A percentile compares a stretch with the other conserved stretches of the same genome.
phyloP scores from a whole-genome alignment of 805 yeast species.

The Sugiyamaella americana region DNA sequence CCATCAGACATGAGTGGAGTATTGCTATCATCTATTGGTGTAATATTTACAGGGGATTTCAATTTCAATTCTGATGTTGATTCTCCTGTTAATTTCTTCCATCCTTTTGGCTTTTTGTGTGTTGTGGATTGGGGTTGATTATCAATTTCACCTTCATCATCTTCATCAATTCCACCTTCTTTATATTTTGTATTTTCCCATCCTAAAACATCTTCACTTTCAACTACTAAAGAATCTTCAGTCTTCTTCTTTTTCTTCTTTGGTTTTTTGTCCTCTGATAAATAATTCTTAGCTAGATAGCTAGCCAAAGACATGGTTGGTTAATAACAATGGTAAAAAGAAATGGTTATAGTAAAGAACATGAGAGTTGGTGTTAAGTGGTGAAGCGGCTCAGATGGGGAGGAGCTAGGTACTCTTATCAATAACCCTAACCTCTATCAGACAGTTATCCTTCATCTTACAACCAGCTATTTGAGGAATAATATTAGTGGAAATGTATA shows the following conservation, averaged over 20 bases:
- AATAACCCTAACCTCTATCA: too few relatives aligned
- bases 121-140: slow-evolving; percentile 1
- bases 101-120: slow-evolving; percentile 32
- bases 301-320: slow-evolving; percentile 42
- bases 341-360: too few relatives aligned
- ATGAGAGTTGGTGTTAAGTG: too few relatives aligned
- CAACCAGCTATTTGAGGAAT: too few relatives aligned
- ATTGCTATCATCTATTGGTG: slow-evolving; percentile 1
- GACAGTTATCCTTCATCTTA: too few relatives aligned
- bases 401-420: too few relatives aligned
- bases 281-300: slow-evolving; percentile 42
- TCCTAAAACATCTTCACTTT: slow-evolving; percentile 22
- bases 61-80: background rate
- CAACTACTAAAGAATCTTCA: slow-evolving; percentile 14
- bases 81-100: slow-evolving; percentile 22
- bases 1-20: slow-evolving; percentile 14
- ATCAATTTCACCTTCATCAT: slow-evolving; percentile 17
- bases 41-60: background rate
- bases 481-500: too few relatives aligned
- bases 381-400: too few relatives aligned
- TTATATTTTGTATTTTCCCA: slow-evolving; percentile 10
- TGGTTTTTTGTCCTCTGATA: slow-evolving; percentile 29
- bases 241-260: slow-evolving; percentile 28
- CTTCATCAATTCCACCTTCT: slow-evolving; percentile 5
- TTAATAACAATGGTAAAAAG: too few relatives aligned